phyloP scores from a whole-genome alignment of 208 protist genomes.

The Wallacemonas sp. region DNA sequence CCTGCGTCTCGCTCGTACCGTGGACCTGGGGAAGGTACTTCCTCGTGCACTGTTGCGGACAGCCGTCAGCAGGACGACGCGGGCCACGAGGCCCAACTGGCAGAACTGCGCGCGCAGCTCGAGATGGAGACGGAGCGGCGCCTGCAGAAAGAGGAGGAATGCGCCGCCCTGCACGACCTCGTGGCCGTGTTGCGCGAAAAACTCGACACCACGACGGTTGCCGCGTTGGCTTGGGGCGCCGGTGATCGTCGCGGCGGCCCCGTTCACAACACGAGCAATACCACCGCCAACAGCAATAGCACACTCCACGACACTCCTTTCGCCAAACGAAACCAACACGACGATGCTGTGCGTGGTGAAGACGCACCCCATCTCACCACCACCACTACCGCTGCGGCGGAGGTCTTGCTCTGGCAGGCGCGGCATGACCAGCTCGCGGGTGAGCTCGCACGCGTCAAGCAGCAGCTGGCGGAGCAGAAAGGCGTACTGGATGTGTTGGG shows the following conservation, averaged over 20 bases:
- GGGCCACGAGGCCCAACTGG: conserved; percentile 17
- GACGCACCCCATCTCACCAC: no score
- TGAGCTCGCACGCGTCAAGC: conserved; percentile 50
- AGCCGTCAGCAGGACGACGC: no score
- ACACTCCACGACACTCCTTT: background rate
- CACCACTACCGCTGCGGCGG: no score
- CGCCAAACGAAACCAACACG: background rate
- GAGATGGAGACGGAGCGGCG: conserved; percentile 16
- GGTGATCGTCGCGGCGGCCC: background rate
- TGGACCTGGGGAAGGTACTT: no score
- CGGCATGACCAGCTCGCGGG: conserved; percentile 33
- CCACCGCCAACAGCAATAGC: background rate
- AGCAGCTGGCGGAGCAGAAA: conserved; percentile 50
- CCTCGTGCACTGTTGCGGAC: no score
- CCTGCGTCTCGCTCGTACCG: background rate
- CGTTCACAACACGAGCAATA: background rate
- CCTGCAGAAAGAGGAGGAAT: conserved; percentile 38
- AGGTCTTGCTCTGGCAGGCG: conserved; percentile 14
- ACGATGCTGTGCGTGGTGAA: background rate
- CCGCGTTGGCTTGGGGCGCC: background rate
- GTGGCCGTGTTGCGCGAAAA: conserved; percentile 34
- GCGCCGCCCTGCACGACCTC: conserved; percentile 40
- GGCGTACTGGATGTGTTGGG: conserved; percentile 67
- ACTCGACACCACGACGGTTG: conserved; percentile 11
- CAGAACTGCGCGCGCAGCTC: conserved; percentile 4